These are phyloP conservation scores for Vitis amurensis DNA, from an alignment of 164 flowering plant genomes.

Conservation along the genomic window DNA sequence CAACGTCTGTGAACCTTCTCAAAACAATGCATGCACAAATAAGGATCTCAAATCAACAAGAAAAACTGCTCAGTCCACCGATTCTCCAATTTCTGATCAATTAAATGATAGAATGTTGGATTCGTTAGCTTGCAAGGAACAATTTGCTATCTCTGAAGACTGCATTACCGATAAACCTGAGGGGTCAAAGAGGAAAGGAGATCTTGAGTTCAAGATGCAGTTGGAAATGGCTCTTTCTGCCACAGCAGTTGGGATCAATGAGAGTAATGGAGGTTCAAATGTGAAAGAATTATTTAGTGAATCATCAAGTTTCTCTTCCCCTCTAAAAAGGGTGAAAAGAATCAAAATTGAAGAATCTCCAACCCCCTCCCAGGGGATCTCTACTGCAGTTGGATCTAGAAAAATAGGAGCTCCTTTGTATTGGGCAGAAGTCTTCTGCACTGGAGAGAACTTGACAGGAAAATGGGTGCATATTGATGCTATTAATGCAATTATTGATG, in stretches of 20 bases:
- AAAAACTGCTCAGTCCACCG: conserved; percentile 6
- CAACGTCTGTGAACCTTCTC: conserved; percentile 21
- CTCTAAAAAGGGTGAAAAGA: conserved; percentile 43
- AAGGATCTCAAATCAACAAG: conserved; percentile 17
- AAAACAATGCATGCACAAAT: conserved; percentile 12
- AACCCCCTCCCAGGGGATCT: conserved; percentile 43
- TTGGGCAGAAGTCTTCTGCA: conserved; percentile 95
- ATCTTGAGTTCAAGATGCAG: conserved; percentile 89
- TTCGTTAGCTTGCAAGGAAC: conserved; percentile 15
- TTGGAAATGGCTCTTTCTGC: conserved; percentile 87
- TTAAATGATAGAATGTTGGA: conserved; percentile 18
- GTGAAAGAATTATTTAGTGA: conserved; percentile 18
- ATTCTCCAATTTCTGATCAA: conserved; percentile 16
- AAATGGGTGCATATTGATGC: conserved; percentile 98
- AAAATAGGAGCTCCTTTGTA: conserved; percentile 79
- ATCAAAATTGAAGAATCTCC: conserved; percentile 40
- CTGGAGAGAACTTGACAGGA: conserved; percentile 82
- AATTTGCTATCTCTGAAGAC: conserved; percentile 25
- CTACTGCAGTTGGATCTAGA: conserved; percentile 79
- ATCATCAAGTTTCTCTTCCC: conserved; percentile 26
- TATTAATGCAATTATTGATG: conserved; percentile 76
- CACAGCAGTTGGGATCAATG: conserved; percentile 47
- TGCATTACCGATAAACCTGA: conserved; percentile 20
- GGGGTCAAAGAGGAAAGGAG: conserved; percentile 73
- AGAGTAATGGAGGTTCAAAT: conserved; percentile 13